A percentile compares a stretch with the other conserved stretches of the same genome.
phyloP scores from a whole-genome alignment of 2,329 filamentous ascomycete species.

The Bipolaris sorokiniana region DNA sequence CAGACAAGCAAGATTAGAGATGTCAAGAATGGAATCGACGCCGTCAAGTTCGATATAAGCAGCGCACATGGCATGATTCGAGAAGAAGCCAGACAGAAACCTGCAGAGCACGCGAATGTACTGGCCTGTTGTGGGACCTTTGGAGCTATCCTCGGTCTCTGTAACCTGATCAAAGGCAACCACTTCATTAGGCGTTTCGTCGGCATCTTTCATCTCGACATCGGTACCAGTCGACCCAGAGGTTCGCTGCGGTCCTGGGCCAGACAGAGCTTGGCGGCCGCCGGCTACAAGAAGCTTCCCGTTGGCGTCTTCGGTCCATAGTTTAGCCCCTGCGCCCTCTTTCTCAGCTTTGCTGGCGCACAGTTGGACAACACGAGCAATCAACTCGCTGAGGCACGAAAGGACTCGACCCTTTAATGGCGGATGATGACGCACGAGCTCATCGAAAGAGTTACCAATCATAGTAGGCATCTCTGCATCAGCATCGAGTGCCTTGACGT shows the following conservation, averaged over 20 bases:
- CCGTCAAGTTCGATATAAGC: conserved; percentile 80
- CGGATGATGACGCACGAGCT: conserved; percentile 92
- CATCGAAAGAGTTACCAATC: conserved; percentile 87
- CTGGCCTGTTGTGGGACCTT: conserved; percentile 62
- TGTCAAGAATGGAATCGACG: conserved; percentile 81
- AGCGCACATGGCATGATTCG: conserved; percentile 73
- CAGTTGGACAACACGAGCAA: conserved; percentile 77
- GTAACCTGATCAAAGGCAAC: conserved; percentile 49
- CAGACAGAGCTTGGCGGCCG: conserved; percentile 53
- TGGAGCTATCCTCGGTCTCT: conserved; percentile 57
- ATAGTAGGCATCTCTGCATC: conserved; percentile 75
- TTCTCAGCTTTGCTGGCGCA: conserved; percentile 72
- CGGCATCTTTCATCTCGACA: conserved; percentile 68
- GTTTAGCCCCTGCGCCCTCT: conserved; percentile 76
- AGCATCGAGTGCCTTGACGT: conserved; percentile 81
- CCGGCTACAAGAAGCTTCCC: conserved; percentile 67
- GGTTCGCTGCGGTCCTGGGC: conserved; percentile 49
- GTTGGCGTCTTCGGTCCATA: conserved; percentile 67
- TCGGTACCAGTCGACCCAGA: conserved; percentile 44
- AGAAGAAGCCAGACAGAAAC: conserved; percentile 79
- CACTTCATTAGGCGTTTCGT: conserved; percentile 23
- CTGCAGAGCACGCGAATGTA: conserved; percentile 78
- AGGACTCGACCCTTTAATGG: conserved; percentile 79
- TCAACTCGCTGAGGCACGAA: conserved; percentile 86
- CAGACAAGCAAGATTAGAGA: conserved; percentile 81